These are phyloP conservation scores for Pichia kluyveri DNA, from an alignment of 805 yeast species.

Conservation along the genomic window DNA sequence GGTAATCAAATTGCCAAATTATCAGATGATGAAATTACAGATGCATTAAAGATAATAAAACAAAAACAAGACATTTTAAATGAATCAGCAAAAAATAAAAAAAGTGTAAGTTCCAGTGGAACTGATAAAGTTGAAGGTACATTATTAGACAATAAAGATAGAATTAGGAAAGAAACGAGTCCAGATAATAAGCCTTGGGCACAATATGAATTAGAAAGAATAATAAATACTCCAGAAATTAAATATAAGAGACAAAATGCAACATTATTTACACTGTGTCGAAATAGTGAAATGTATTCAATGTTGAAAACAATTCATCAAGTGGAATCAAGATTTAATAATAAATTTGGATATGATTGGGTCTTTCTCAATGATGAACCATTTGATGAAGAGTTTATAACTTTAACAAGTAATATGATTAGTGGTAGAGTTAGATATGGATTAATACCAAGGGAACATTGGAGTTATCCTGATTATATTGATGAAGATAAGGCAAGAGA, in stretches of 20 bases:
- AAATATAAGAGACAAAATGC: slow-evolving; percentile 39
- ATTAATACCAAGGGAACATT: slow-evolving; percentile 37
- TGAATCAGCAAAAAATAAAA: too few relatives aligned
- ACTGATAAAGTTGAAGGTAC: slow-evolving; percentile 2
- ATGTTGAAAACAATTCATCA: slow-evolving; percentile 32
- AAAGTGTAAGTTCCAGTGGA: too few relatives aligned
- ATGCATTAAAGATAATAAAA: too few relatives aligned
- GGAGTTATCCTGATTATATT: slow-evolving; percentile 44
- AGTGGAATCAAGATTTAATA: slow-evolving; percentile 33
- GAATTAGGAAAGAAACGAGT: slow-evolving; percentile 5
- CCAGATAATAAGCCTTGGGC: slow-evolving; percentile 10
- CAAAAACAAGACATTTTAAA: too few relatives aligned
- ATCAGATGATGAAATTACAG: too few relatives aligned
- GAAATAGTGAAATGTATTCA: slow-evolving; percentile 33
- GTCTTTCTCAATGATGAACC: slow-evolving; percentile 42
- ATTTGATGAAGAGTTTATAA: slow-evolving; percentile 34
- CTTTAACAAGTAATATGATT: slow-evolving; percentile 27
- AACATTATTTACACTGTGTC: slow-evolving; percentile 43
- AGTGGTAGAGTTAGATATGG: slow-evolving; percentile 42
- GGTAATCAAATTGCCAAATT: too few relatives aligned
- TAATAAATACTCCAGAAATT: background rate
- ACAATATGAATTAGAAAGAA: slow-evolving; percentile 10
- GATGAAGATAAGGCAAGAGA: slow-evolving; percentile 32
- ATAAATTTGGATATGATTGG: slow-evolving; percentile 33
- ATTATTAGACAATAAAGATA: slow-evolving; percentile 3